These are phyloP conservation scores for Cadophora malorum DNA, from an alignment of 2,329 filamentous ascomycete species.

Conservation along the genomic window DNA sequence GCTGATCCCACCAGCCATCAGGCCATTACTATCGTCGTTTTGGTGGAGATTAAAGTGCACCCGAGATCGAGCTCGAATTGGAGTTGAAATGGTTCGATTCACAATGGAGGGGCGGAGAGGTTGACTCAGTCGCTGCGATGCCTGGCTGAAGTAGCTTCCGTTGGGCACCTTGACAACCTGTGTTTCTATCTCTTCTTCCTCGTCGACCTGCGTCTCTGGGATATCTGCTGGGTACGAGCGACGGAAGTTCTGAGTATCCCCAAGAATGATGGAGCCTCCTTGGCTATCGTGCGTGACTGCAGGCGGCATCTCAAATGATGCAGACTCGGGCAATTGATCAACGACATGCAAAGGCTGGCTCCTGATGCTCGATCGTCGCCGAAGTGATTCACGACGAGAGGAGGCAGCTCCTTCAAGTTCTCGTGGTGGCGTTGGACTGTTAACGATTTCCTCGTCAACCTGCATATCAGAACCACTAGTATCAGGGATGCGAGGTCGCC, in stretches of 20 bases:
- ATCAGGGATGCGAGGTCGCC: constrained; percentile 29
- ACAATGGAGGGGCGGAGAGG: not conserved
- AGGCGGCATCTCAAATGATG: not conserved
- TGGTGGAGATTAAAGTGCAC: constrained; percentile 8
- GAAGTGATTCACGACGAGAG: not conserved
- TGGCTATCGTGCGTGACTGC: constrained; percentile 10
- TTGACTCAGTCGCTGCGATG: constrained; percentile 18
- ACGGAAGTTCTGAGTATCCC: constrained; percentile 15
- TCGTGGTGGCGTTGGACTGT: constrained; percentile 21
- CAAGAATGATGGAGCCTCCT: constrained; percentile 22
- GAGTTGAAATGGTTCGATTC: not conserved
- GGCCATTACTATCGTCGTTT: not conserved
- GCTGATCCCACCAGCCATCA: constrained; percentile 21
- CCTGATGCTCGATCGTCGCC: constrained; percentile 10
- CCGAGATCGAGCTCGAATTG: constrained; percentile 1
- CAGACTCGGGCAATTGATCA: not conserved
- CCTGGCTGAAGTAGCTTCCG: constrained; percentile 25
- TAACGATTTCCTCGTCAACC: constrained; percentile 35
- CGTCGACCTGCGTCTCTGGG: constrained; percentile 23
- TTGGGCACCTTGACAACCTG: constrained; percentile 18
- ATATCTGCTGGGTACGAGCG: constrained; percentile 11
- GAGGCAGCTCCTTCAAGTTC: not conserved
- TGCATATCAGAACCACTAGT: constrained; percentile 30
- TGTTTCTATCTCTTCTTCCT: constrained; percentile 11
- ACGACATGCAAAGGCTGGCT: constrained; percentile 20